These are phyloP conservation scores for Trichothecium sympodiale DNA, from an alignment of 2,329 filamentous ascomycete species.

Conservation along the genomic window DNA sequence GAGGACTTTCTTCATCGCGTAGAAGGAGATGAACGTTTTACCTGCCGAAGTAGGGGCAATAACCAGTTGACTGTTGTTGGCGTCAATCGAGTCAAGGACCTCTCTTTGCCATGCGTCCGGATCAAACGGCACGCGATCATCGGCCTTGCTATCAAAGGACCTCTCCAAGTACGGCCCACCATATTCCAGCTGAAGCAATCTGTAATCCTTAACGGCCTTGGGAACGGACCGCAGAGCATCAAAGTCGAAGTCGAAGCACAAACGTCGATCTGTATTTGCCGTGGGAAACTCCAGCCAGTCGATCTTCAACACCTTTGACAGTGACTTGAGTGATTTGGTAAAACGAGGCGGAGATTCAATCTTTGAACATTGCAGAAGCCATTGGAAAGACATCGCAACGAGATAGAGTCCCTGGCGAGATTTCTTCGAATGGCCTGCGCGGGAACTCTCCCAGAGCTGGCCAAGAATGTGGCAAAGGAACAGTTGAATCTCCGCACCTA, in stretches of 20 bases:
- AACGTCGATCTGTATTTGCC: too few species aligned
- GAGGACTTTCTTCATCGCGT: slow-evolving; percentile 69
- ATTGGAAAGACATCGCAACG: slow-evolving; percentile 13
- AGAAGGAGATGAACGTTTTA: slow-evolving; percentile 78
- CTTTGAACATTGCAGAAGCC: slow-evolving; percentile 9
- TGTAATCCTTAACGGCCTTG: not conserved
- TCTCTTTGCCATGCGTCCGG: slow-evolving; percentile 69
- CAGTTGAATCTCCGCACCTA: slow-evolving; percentile 22
- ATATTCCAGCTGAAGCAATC: slow-evolving; percentile 51
- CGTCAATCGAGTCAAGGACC: slow-evolving; percentile 64
- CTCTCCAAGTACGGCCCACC: slow-evolving; percentile 66
- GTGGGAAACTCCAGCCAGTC: too few species aligned
- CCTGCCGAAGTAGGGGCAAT: slow-evolving; percentile 70
- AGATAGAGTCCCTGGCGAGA: slow-evolving; percentile 10
- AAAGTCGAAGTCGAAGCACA: slow-evolving; percentile 2
- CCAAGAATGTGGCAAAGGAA: slow-evolving; percentile 23
- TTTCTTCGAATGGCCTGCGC: not conserved
- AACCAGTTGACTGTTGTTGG: slow-evolving; percentile 58
- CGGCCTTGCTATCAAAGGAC: slow-evolving; percentile 57
- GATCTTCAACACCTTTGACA: too few species aligned
- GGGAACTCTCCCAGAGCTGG: slow-evolving; percentile 7
- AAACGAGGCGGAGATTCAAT: too few species aligned
- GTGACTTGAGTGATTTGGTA: too few species aligned
- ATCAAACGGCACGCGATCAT: slow-evolving; percentile 57
- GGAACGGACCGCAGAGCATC: not conserved